Base-by-base conservation (phyloP, 768 basidiomycete genomes). In the Lactarius trivialis region DNA sequence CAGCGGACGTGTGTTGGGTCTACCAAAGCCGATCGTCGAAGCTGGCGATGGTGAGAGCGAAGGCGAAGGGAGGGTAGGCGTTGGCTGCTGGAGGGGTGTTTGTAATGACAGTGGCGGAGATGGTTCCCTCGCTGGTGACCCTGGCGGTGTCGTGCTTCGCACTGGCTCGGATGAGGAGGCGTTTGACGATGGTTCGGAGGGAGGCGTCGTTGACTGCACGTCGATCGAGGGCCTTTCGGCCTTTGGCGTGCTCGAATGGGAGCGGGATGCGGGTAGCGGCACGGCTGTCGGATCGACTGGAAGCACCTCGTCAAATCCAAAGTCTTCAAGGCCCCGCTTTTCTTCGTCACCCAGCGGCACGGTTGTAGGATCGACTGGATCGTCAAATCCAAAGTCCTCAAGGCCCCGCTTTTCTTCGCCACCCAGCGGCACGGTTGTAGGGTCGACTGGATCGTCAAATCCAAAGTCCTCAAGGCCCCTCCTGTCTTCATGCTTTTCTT, bases 1-100 rank as follows among this genome's bases (percentile, higher is more conserved):
- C 3, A 78, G 72, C 0, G 89, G 89, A 7, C 85, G 81, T 8
- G 87, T 80, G 52, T 80, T 85, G 1, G 83, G 83, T 41, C 86
- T 78, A 21, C 84, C 82, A 21, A 81, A 77, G 36, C 84, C 82
- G 19, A 81, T 70, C 26, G 79, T 78, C 34, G 85, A 70, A 3
- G 76, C 73, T 24, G 82, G 77, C 1, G 77, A 70, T 21, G 56
- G 56, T 1, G 71, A 63, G 3, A 75, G 61, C 21, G 80, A 69
- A n/a, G 77, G 70, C 9, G 73, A 67, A 32, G 74, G 63, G 24
- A 76, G 71, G 17, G 74, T 68, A 2, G 73, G 68, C 15, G 73
- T 62, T 36, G 74, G 64, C 8, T 71, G 65, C 36, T 68, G 55
- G 51, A 69, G 34, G 73, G 68, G 12, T 1, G 54, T 48, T 39